phyloP scores from a whole-genome alignment of 352 stramenopile genomes.

The Phytophthora capsici region DNA sequence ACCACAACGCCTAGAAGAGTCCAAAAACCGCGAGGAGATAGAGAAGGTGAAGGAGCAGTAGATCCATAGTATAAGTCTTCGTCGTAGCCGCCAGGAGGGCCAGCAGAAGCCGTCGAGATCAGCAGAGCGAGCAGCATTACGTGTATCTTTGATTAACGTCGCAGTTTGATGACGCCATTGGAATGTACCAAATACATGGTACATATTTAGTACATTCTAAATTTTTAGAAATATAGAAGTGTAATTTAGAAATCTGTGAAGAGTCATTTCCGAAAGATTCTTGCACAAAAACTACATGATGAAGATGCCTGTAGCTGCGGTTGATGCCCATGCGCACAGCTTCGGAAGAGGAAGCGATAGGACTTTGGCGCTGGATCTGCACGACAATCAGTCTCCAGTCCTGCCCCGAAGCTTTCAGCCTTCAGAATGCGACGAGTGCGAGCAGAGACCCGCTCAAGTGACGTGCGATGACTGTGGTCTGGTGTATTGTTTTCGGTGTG shows the following conservation, averaged over 20 bases:
- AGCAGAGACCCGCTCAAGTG: conserved; percentile 49
- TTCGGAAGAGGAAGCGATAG: conserved; percentile 47
- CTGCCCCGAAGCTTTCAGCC: neutral
- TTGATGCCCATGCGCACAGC: conserved; percentile 50
- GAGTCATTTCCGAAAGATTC: conserved; percentile 8
- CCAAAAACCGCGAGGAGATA: conserved; percentile 32
- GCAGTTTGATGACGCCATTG: neutral
- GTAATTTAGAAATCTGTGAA: neutral
- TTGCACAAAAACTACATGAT: conserved; percentile 20
- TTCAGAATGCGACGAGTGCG: conserved; percentile 76
- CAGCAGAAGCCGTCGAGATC: conserved; percentile 3
- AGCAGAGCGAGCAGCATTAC: conserved; percentile 6
- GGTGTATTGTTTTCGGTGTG: conserved; percentile 71
- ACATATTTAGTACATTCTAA: too few species aligned
- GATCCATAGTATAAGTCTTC: neutral
- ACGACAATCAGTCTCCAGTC: conserved; percentile 24
- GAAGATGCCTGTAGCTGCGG: conserved; percentile 13
- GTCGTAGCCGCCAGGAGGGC: neutral
- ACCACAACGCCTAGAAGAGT: conserved; percentile 40
- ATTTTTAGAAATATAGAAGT: too few species aligned
- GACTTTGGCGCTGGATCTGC: conserved; percentile 28
- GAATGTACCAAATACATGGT: too few species aligned
- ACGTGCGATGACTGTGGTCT: conserved; percentile 79
- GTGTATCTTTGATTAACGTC: neutral
- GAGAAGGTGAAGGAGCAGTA: conserved; percentile 5